A percentile compares a stretch with the other conserved stretches of the same genome.
Conservation (phyloP, 2,329 filamentous ascomycete species). For the Macrophomina pseudophaseolina region DNA sequence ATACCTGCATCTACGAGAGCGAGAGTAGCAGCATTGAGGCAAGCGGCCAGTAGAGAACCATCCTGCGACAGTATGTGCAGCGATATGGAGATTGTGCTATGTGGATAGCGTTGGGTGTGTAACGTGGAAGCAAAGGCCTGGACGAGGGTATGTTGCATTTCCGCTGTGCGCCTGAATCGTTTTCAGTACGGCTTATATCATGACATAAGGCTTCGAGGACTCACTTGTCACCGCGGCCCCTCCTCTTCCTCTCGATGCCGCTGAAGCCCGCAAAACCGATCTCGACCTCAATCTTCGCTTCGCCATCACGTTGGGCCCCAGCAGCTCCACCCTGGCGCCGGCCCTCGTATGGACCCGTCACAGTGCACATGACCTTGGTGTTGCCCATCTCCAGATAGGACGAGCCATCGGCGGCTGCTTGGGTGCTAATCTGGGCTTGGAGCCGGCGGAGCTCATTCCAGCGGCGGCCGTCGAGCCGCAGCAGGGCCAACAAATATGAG, state of each 20-base stretch:
- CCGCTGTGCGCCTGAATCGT: conserved; percentile 70
- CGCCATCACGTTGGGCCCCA: conserved; percentile 51
- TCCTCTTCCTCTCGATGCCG: conserved; percentile 80
- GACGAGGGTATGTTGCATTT: conserved; percentile 79
- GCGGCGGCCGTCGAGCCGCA: conserved; percentile 72
- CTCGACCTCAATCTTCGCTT: conserved; percentile 76
- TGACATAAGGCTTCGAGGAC: conserved; percentile 36
- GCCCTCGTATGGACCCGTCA: conserved; percentile 82
- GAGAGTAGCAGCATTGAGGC: conserved; percentile 88
- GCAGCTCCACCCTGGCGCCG: conserved; percentile 52
- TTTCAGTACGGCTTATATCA: neutral
- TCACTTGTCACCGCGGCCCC: conserved; percentile 78
- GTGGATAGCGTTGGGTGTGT: conserved; percentile 86
- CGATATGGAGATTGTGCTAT: conserved; percentile 80
- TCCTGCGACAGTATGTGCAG: conserved; percentile 90
- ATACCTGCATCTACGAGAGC: conserved; percentile 94
- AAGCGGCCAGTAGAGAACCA: conserved; percentile 85
- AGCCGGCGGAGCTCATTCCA: conserved; percentile 97
- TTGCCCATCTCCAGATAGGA: conserved; percentile 97
- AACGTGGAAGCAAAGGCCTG: conserved; percentile 77
- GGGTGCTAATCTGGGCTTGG: conserved; percentile 87
- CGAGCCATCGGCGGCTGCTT: conserved; percentile 89
- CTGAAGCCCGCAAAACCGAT: conserved; percentile 88
- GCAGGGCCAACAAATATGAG: conserved; percentile 83
- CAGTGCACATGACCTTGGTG: conserved; percentile 93